A percentile compares a stretch with the other conserved stretches of the same genome.
phyloP scores from a whole-genome alignment of 352 stramenopile genomes.

The Globisporangium paddicum region DNA sequence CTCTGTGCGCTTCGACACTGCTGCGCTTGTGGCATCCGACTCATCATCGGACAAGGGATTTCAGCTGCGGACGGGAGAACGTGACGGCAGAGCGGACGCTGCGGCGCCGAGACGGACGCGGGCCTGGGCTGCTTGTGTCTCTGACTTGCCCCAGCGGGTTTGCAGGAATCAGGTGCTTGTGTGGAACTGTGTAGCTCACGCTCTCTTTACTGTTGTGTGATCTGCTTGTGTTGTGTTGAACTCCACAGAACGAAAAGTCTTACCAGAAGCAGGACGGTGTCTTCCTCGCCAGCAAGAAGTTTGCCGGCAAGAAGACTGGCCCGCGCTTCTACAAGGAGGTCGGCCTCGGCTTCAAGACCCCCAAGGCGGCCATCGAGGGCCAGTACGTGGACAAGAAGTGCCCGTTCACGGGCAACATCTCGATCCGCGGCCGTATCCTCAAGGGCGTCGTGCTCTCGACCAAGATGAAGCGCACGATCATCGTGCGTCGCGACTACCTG shows the following conservation, averaged over 20 bases:
- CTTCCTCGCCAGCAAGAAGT: constrained; percentile 97
- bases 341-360: constrained; percentile 99
- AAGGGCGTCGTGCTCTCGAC: constrained; percentile 98
- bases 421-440: constrained; percentile 97
- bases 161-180: neutral
- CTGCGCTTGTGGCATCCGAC: constrained; percentile 18
- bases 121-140: neutral
- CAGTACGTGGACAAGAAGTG: constrained; percentile 99
- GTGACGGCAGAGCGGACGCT: neutral
- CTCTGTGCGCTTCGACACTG: neutral
- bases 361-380: constrained; percentile 91
- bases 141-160: neutral
- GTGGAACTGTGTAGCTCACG: constrained; percentile 8
- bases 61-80: constrained; percentile 3
- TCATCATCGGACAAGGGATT: constrained; percentile 37
- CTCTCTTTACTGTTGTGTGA: neutral
- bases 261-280: constrained; percentile 99
- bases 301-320: constrained; percentile 92
- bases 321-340: constrained; percentile 97
- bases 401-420: constrained; percentile 99
- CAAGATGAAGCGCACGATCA: constrained; percentile 99
- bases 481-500: constrained; percentile 99
- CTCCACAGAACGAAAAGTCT: constrained; percentile 94
- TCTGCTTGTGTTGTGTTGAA: neutral
- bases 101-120: neutral